A percentile compares a stretch with the other conserved stretches of the same genome.
Evolutionary conservation across 345 rosid species (phyloP).

Genomic region (Gossypium arboreum): DNA sequence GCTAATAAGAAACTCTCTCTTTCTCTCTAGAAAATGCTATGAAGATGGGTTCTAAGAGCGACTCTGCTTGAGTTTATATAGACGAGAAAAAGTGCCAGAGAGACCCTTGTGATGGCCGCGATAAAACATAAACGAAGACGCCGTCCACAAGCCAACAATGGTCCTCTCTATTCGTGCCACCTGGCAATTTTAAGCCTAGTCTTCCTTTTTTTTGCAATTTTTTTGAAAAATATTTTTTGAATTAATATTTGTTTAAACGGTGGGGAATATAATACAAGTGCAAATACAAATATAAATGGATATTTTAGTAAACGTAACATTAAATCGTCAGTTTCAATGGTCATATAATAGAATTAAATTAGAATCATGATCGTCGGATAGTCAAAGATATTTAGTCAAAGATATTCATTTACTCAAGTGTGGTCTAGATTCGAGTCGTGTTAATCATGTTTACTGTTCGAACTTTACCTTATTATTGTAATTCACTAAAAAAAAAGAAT

Average conservation of each 20-base stretch:
- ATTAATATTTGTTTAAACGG: no score
- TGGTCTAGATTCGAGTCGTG: accelerated
- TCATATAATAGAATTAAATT: no score
- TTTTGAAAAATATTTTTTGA: no score
- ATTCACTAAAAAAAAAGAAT: no score
- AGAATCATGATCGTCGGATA: accelerated
- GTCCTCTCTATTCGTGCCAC: background rate
- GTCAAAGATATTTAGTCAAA: accelerated
- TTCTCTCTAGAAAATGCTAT: background rate
- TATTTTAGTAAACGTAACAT: no score
- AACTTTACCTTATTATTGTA: no score
- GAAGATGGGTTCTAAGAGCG: background rate
- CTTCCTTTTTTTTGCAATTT: no score
- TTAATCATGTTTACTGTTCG: accelerated
- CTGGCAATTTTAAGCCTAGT: background rate
- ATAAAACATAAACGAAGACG: background rate
- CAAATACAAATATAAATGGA: no score
- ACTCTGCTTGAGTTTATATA: slow-evolving; percentile 4
- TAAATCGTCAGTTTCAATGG: no score
- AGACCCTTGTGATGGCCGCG: background rate
- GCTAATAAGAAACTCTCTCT: slow-evolving; percentile 12
- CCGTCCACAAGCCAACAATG: background rate
- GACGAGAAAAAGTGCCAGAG: background rate
- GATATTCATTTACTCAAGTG: accelerated
- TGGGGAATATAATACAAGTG: no score